Base-by-base conservation (phyloP, 805 yeast species). In the Lachancea nothofagi region DNA sequence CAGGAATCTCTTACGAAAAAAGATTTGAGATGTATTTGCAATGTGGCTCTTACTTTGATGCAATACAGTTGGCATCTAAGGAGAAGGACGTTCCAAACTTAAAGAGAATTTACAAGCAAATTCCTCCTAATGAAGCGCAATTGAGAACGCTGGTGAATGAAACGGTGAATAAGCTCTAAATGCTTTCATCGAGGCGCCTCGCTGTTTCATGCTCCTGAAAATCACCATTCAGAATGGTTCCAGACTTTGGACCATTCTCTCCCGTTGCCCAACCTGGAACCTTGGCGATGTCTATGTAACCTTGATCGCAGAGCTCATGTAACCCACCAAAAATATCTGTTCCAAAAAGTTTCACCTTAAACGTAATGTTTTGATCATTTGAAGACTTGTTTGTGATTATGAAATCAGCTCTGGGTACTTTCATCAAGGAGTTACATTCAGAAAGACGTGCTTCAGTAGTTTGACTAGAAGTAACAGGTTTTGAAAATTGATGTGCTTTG, bases 221-320 rank as follows among this genome's bases (percentile, higher is more conserved):
- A 31, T 47, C 53, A 0, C 75, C 75, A 42, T 71, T 59, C 21
- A 50, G 52, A 4, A 75, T 59, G 0, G 46, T 50, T 0, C 88
- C 88, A 26, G 73, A 64, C 29, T 62, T 61, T 1, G 60, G 49
- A 0, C 83, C 82, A 45, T 79, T 80, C 55, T 83, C 87, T 2
- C 94, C 95, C 3, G 89, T 77, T 23, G 85, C 57, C 89, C 88
- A 85, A 22, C 77, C 72, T 1, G 95, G 95, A 12, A 83, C 61
- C 0, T 48, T 64, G n/a, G 69, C 63, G 0, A 83, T 72, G 48
- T 82, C 72, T 2, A 79, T 59, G 0, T 70, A 50, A 1, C 66
- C 72, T 46, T 62, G 41, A 38, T 65, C 66, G 20, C 87, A 73
- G 13, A 85, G 64, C 51, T 83, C 80, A 57, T 83, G 87, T 27